Conservation (phyloP, 2,329 filamentous ascomycete species). For the Cordyceps pruinosa region DNA sequence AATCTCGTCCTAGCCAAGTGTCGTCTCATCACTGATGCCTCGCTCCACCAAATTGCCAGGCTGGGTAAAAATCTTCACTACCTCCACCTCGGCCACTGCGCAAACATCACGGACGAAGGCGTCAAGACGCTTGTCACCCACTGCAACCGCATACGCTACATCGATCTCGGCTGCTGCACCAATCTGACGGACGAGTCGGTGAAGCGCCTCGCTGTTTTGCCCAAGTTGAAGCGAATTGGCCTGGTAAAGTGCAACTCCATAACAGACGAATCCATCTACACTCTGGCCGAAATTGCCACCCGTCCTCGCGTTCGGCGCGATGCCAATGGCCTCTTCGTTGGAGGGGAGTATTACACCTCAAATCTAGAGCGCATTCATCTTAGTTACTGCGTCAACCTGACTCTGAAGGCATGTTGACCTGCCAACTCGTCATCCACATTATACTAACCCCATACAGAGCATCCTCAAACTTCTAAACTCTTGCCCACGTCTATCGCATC, state of each 20-base stretch:
- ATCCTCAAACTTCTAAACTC: constrained; percentile 84
- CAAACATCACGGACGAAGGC: constrained; percentile 80
- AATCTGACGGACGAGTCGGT: constrained; percentile 85
- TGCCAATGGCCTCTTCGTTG: constrained; percentile 38
- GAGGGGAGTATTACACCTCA: constrained; percentile 47
- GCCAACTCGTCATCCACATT: neutral
- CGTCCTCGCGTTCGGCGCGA: constrained; percentile 44
- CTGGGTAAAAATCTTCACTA: constrained; percentile 96
- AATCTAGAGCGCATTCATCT: constrained; percentile 91
- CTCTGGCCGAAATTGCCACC: constrained; percentile 66
- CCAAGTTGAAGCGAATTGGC: constrained; percentile 90
- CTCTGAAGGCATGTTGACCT: constrained; percentile 58
- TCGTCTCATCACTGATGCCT: constrained; percentile 80
- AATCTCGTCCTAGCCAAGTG: constrained; percentile 95
- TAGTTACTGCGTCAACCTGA: constrained; percentile 86
- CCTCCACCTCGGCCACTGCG: constrained; percentile 90
- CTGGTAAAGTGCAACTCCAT: constrained; percentile 90
- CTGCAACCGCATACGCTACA: constrained; percentile 94
- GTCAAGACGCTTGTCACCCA: constrained; percentile 75
- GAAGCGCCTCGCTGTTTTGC: constrained; percentile 72
- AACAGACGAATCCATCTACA: constrained; percentile 81
- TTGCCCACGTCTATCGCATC: constrained; percentile 85
- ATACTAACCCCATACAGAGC: constrained; percentile 48
- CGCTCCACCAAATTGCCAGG: constrained; percentile 79
- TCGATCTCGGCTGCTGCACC: constrained; percentile 91